phyloP scores from a whole-genome alignment of 495 filamentous ascomycete species.

The Neurospora cerealis region DNA sequence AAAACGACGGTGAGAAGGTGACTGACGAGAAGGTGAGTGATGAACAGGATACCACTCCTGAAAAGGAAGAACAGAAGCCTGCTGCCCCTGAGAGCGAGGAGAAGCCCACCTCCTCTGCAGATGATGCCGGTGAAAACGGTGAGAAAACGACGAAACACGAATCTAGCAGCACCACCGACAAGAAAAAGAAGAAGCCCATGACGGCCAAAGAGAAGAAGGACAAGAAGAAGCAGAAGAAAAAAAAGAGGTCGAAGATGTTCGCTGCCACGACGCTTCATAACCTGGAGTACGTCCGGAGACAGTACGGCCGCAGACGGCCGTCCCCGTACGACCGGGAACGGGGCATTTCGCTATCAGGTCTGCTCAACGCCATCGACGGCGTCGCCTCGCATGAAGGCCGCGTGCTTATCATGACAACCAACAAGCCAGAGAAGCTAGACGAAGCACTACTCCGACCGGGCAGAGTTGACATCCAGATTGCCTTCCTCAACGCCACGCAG shows the following conservation, averaged over 20 bases:
- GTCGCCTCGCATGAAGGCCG: conserved; percentile 74
- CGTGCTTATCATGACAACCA: conserved; percentile 78
- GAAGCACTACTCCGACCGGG: conserved; percentile 67
- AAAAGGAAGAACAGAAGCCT: neutral
- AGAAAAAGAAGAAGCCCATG: conserved; percentile 6
- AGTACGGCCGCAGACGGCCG: neutral
- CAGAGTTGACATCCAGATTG: conserved; percentile 62
- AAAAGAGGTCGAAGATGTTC: conserved; percentile 26
- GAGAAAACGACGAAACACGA: neutral
- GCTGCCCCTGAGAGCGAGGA: neutral
- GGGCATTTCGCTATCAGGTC: conserved; percentile 60
- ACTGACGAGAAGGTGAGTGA: neutral
- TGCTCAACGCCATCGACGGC: conserved; percentile 79
- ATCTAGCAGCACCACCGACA: conserved; percentile 1
- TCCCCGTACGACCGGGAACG: conserved; percentile 15
- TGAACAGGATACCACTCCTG: neutral
- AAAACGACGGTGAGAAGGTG: conserved; percentile 6
- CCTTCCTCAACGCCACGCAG: conserved; percentile 55
- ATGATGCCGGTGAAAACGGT: neutral
- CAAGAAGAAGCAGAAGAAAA: conserved; percentile 12
- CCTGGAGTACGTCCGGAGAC: neutral
- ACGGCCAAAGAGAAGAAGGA: neutral
- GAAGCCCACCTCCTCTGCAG: neutral
- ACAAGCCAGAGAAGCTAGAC: conserved; percentile 65
- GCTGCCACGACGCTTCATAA: neutral